Evolutionary conservation across 2,329 filamentous ascomycete species (phyloP), one percentile per base, ranked within the genome.

Genomic region (Ceratocystiopsis minuta): DNA sequence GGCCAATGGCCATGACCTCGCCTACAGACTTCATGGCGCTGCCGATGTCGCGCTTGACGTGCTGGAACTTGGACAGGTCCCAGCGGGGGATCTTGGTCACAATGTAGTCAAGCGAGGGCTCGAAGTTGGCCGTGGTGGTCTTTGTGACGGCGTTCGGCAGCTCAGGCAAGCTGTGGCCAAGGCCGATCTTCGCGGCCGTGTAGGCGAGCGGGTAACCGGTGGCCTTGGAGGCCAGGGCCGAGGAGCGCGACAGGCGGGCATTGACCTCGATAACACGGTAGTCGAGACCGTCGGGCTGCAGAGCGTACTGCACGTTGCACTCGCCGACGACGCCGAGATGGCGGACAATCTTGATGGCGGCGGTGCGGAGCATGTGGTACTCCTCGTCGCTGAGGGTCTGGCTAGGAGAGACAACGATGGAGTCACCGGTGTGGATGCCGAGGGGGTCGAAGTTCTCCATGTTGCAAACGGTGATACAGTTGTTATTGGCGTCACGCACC

Each of bases 191-290:
- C 45, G 90, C 90, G 48, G 90, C 90, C 37, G 88, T 96, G 60
- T 96, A 98, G 16, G 90, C 90, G 46, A 96, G 72, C 45, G 90
- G 90, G 62, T 96, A 98, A 49, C 90, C 90, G 43, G 90, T 98
- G 49, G 90, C 90, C 68, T 98, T 98, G 48, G 90, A 96, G 48
- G 90, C 90, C 50, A 98, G 72, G 49, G 90, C 90, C 44, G 90
- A 98, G 37, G 90, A 98, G 55, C 90, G 83, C 55, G 90, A 96
- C 40, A 98, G 78, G 78, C 90, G 88, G 52, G 90, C 90, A 60
- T 98, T 98, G 63, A 98, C 88, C 64, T 98, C 90, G 54, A 98
- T 98, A 49, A 98, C 88, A 59, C 90, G 78, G 70, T 96, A 98
- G 66, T 98, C 90, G 46, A 95, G 78, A 44, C 88, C 88, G 64